Conservation (phyloP, 352 stramenopile species). For the Phytophthora kernoviae region DNA sequence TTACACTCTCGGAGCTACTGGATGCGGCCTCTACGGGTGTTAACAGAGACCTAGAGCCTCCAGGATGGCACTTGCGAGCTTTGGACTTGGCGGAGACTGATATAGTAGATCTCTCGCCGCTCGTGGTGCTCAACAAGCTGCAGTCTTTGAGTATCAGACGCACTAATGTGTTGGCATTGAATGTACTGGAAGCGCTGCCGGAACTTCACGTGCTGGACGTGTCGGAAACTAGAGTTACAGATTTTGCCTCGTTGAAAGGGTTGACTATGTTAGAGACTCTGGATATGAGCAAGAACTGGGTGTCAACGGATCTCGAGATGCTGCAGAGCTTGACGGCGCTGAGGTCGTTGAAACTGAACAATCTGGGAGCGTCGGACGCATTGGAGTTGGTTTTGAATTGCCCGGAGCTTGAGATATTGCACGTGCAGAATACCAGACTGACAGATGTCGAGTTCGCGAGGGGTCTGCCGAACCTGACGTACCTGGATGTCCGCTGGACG, state of each 20-base stretch:
- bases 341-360: conserved; percentile 40
- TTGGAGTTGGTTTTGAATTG: conserved; percentile 37
- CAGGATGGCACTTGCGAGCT: conserved; percentile 15
- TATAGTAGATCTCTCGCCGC: conserved; percentile 34
- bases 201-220: conserved; percentile 43
- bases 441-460: conserved; percentile 41
- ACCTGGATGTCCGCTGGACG: conserved; percentile 53
- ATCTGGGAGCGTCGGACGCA: conserved; percentile 38
- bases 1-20: conserved; percentile 34
- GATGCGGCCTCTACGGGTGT: conserved; percentile 8
- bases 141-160: conserved; percentile 40
- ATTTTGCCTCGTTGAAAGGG: conserved; percentile 34
- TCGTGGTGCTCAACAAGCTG: conserved; percentile 32
- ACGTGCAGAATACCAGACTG: conserved; percentile 51
- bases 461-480: conserved; percentile 23
- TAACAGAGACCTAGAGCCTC: conserved; percentile 1
- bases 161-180: conserved; percentile 39
- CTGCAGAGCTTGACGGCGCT: conserved; percentile 35
- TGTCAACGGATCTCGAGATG: conserved; percentile 33
- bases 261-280: conserved; percentile 36
- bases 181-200: conserved; percentile 30
- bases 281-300: conserved; percentile 56
- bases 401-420: conserved; percentile 34
- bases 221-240: conserved; percentile 44
- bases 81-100: conserved; percentile 45